Base-by-base conservation (phyloP, 306 rosid genomes). In the Fagus sylvatica region DNA sequence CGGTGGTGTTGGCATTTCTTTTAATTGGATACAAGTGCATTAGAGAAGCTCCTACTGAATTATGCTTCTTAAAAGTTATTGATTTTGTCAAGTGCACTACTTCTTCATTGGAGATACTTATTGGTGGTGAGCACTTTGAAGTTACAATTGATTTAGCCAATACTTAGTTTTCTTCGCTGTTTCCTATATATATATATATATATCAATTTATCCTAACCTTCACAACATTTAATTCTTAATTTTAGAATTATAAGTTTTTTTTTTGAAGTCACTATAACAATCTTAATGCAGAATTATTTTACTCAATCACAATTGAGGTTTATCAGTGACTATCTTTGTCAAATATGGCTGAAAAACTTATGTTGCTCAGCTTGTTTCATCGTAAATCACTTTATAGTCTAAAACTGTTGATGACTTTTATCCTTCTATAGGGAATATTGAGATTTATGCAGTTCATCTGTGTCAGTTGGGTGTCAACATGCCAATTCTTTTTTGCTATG, bases 11-110 rank as follows among this genome's bases (percentile, higher is more conserved):
- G 84, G 90, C 92, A 17, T 85, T 89, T 82, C 79, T 91, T 83
- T 89, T 90, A 74, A 76, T 84, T 71, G 93, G 90, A 79, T 93
- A 87, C 87, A 82, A 87, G 86, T 89, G 86, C 85, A 74, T 92
- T 43, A 84, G 85, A 84, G 87, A 82, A 71, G 92, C 93, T 78
- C 80, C 90, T 28, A 88, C 92, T 64, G 90, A 88, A 62, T 74
- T 81, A 37, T 89, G 79, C 88, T 84, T 95, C 60, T 87, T 93
- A 55, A 90, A 82, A 87, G 89, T 89, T 55, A 84, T 80, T 69
- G 90, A 86, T 71, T 87, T 87, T 89, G 80, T 85, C 84, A 83
- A 88, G 82, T 87, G 91, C 71, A 72, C 89, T 15, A 77, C 54
- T 69, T 83, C 83, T 34, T 71, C 91, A 76, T 75, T 92, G 56